phyloP scores from a whole-genome alignment of 371 early-diverging fungal species.

The Gilbertella persicaria region DNA sequence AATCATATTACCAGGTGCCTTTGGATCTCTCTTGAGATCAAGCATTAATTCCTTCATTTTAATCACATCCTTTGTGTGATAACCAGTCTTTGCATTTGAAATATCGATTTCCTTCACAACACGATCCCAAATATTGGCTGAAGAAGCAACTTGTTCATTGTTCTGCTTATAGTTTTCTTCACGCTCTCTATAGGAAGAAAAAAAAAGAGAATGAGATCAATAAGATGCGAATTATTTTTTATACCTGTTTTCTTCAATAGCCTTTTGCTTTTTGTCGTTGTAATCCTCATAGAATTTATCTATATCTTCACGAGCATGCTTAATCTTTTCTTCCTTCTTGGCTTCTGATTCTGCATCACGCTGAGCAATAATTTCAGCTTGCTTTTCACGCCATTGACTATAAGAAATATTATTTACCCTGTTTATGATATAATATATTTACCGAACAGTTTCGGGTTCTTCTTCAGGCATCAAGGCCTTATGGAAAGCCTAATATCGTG shows the following conservation, averaged over 20 bases:
- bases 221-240: neutral
- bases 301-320: slow-evolving; percentile 78
- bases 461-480: slow-evolving; percentile 52
- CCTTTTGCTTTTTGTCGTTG: slow-evolving; percentile 84
- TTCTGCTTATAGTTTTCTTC: slow-evolving; percentile 53
- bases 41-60: slow-evolving; percentile 86
- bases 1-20: slow-evolving; percentile 75
- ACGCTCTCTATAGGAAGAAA: slow-evolving; percentile 45
- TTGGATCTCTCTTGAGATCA: slow-evolving; percentile 75
- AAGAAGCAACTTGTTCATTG: slow-evolving; percentile 61
- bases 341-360: slow-evolving; percentile 73
- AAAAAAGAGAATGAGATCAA: neutral
- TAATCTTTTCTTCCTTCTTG: slow-evolving; percentile 72
- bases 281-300: slow-evolving; percentile 96
- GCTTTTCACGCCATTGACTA: slow-evolving; percentile 85
- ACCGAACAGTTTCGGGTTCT: slow-evolving; percentile 64
- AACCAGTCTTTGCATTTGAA: slow-evolving; percentile 45
- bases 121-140: slow-evolving; percentile 76
- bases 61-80: slow-evolving; percentile 60
- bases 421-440: slow-evolving; percentile 13
- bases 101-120: slow-evolving; percentile 69
- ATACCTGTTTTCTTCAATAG: slow-evolving; percentile 78
- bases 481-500: slow-evolving; percentile 57
- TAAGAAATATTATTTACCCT: neutral
- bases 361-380: slow-evolving; percentile 69